These are phyloP conservation scores for Takashimella koratensis DNA, from an alignment of 1,284 basidiomycete species.

Conservation along the genomic window DNA sequence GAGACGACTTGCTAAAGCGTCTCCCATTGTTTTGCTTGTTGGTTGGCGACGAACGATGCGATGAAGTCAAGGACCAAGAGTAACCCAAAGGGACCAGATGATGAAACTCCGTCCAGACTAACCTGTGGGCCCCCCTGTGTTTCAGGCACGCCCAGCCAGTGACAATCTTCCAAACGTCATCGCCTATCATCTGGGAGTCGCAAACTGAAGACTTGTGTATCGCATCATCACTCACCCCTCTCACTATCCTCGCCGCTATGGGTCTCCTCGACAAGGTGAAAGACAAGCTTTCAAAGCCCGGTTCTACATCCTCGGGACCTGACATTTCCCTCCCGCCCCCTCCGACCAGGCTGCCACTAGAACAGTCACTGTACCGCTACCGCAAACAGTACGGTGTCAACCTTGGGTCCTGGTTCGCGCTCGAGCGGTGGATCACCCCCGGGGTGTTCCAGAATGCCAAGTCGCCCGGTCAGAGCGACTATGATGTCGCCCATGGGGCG, in stretches of 20 bases:
- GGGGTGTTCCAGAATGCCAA: slow-evolving; percentile 47
- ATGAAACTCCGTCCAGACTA: not conserved
- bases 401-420: slow-evolving; percentile 68
- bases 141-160: too few species aligned
- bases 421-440: slow-evolving; percentile 69
- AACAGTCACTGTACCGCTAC: slow-evolving; percentile 55
- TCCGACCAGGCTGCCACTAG: slow-evolving; percentile 13
- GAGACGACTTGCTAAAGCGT: slow-evolving; percentile 26
- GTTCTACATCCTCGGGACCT: slow-evolving; percentile 1
- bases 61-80: not conserved
- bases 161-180: too few species aligned
- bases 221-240: slow-evolving; percentile 2
- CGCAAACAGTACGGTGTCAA: slow-evolving; percentile 79
- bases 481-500: slow-evolving; percentile 64
- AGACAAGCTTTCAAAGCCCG: slow-evolving; percentile 13
- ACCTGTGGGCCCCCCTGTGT: not conserved
- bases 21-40: slow-evolving; percentile 24
- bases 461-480: slow-evolving; percentile 54
- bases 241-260: too few species aligned
- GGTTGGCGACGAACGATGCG: not conserved
- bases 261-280: slow-evolving; percentile 45
- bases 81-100: not conserved
- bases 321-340: slow-evolving; percentile 10
- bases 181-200: too few species aligned
- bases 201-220: not conserved